These are phyloP conservation scores for Millerozyma miso DNA, from an alignment of 805 yeast species.

Conservation along the genomic window DNA sequence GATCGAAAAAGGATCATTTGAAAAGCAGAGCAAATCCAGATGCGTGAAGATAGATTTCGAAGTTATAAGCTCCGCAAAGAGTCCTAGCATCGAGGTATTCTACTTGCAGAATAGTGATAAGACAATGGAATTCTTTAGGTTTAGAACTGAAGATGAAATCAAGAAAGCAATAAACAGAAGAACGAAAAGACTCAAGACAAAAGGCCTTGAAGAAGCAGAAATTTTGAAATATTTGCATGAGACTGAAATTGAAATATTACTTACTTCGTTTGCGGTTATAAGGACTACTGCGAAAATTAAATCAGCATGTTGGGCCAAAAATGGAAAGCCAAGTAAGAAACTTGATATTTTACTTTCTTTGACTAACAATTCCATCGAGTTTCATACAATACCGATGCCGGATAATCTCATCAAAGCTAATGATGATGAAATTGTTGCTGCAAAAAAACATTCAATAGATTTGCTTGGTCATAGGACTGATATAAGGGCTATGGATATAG, in stretches of 20 bases:
- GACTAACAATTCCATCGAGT: slow-evolving; percentile 71
- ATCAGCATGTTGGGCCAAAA: slow-evolving; percentile 59
- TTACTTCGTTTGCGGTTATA: slow-evolving; percentile 65
- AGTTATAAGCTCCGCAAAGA: slow-evolving; percentile 19
- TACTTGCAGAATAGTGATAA: slow-evolving; percentile 76
- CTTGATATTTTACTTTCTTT: slow-evolving; percentile 63
- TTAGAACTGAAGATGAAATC: slow-evolving; percentile 73
- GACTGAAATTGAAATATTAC: slow-evolving; percentile 51
- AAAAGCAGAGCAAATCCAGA: slow-evolving; percentile 72
- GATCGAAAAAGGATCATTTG: slow-evolving; percentile 58
- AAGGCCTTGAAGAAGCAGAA: slow-evolving; percentile 58
- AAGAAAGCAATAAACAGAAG: slow-evolving; percentile 72
- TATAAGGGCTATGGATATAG: slow-evolving; percentile 75
- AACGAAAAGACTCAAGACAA: slow-evolving; percentile 71
- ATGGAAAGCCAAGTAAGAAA: slow-evolving; percentile 35
- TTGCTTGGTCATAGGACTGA: slow-evolving; percentile 87
- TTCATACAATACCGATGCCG: slow-evolving; percentile 53
- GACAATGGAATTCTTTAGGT: slow-evolving; percentile 73
- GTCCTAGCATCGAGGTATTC: slow-evolving; percentile 45
- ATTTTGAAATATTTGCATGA: slow-evolving; percentile 39
- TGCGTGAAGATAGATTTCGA: slow-evolving; percentile 58
- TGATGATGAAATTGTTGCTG: slow-evolving; percentile 39
- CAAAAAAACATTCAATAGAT: slow-evolving; percentile 58
- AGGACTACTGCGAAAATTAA: slow-evolving; percentile 63
- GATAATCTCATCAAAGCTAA: slow-evolving; percentile 51